Evolutionary conservation across 805 yeast species (phyloP), one percentile per base, ranked within the genome.

Genomic region (Zygoascus bituminiphila): DNA sequence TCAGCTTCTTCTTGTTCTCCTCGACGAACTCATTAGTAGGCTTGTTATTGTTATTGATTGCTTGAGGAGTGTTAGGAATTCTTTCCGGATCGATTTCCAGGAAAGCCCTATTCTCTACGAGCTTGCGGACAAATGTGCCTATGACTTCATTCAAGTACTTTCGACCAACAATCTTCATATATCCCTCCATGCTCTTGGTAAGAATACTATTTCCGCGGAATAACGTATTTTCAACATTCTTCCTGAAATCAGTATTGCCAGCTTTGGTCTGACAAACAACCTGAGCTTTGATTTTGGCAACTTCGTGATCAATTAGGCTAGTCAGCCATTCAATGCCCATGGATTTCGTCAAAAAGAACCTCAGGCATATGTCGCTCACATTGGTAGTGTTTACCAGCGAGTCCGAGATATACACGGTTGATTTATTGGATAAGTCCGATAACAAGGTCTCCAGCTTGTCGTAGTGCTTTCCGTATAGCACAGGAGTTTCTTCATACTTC

Each of bases 151-250:
- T 84, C 29, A 93, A 62, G 59, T 86, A 87, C 51, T 82, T 88
- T 51, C 78, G 82, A 0, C 98, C 98, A 17, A 83, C 72, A 57
- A 91, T 69, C 37, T 82, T 72, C 61, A 84, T 81, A 60, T 80
- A 88, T 51, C 77, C 73, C 58, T 91, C 98, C 47, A 89, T 62
- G 0, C 95, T 74, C 61, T 86, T 86, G 0, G 96, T 82, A 51
- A 93, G 71, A 4, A 91, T 72, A 1, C 95, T 81, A 49, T 87
- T 84, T 0, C 96, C 96, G 56, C 98, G 73, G 59, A 91, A 91
- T 14, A 87, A 62, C 0, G 86, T 75, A 53, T 77, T 81, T 54
- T 77, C 74, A 2, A 79, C 63, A 53, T 76, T 53, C 48, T 24
- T 47, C 14, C 42, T 17, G 23, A 38, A 25, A 8, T 29, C 40